Percentiles rank a stretch among this genome's conserved stretches.
These are phyloP conservation scores for Pyrus hybrid DNA, from an alignment of 331 rosid species.

Conservation along the genomic window DNA sequence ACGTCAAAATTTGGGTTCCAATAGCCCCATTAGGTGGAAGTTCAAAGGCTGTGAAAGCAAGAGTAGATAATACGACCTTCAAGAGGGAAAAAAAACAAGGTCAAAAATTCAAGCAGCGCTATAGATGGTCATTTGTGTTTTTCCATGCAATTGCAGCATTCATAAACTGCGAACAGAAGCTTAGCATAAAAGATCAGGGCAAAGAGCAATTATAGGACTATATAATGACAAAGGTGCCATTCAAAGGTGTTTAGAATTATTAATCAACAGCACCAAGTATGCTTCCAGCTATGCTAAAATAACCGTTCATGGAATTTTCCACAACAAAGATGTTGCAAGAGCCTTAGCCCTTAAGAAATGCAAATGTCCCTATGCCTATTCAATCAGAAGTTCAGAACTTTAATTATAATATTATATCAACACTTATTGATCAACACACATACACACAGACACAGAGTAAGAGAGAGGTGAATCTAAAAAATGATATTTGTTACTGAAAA, in stretches of 20 bases:
- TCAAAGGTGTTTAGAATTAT: not conserved
- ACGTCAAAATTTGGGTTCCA: constrained; percentile 80
- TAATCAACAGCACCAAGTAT: not conserved
- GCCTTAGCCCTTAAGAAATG: not conserved
- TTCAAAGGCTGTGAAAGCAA: constrained; percentile 97
- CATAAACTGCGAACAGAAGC: not conserved
- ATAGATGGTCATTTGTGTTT: not conserved
- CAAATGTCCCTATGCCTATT: not conserved
- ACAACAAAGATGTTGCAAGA: not conserved
- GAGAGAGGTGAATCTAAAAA: not conserved
- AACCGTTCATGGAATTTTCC: not conserved
- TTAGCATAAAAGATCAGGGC: not conserved
- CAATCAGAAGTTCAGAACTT: not conserved
- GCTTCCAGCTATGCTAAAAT: not conserved
- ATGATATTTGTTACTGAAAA: not conserved
- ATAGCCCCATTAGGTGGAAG: constrained; percentile 97
- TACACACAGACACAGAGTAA: not conserved
- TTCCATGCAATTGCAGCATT: constrained; percentile 1
- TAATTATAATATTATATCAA: not conserved
- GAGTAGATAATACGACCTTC: constrained; percentile 86
- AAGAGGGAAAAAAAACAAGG: constrained; percentile 12
- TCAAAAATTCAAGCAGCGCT: not conserved
- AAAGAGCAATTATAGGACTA: not conserved
- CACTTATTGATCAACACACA: not conserved
- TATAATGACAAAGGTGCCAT: not conserved